Conservation (phyloP, 805 yeast genomes). For the Schizosaccharomyces octosporus region DNA sequence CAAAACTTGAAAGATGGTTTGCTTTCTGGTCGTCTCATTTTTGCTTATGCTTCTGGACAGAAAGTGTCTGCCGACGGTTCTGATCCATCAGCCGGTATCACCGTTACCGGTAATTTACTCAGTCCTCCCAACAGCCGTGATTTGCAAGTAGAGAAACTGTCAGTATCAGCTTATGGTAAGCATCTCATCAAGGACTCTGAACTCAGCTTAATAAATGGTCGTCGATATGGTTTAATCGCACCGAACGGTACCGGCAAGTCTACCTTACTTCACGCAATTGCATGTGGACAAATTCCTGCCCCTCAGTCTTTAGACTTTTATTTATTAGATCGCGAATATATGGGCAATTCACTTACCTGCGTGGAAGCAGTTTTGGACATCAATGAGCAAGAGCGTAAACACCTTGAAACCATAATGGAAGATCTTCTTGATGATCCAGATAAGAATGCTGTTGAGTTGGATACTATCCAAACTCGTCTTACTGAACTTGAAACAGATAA, state of each 20-base stretch:
- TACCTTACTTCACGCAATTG: conserved; percentile 74
- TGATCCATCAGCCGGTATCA: conserved; percentile 2
- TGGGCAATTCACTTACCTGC: conserved; percentile 73
- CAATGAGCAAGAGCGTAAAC: conserved; percentile 79
- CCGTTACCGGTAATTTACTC: conserved; percentile 2
- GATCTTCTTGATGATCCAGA: conserved; percentile 18
- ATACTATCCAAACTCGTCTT: conserved; percentile 51
- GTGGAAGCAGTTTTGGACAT: conserved; percentile 90
- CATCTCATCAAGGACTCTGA: conserved; percentile 80
- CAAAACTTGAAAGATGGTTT: background rate
- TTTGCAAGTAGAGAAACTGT: conserved; percentile 1
- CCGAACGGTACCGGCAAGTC: conserved; percentile 99
- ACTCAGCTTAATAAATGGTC: conserved; percentile 84
- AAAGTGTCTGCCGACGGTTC: conserved; percentile 10
- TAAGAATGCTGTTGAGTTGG: conserved; percentile 73
- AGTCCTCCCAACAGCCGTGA: conserved; percentile 2
- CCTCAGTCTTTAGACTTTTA: conserved; percentile 82
- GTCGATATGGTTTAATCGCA: conserved; percentile 91
- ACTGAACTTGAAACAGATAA: conserved; percentile 95
- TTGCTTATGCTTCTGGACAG: conserved; percentile 22
- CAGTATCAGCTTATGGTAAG: conserved; percentile 30
- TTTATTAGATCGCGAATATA: conserved; percentile 91
- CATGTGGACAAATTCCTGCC: conserved; percentile 87
- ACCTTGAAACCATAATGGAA: conserved; percentile 76
- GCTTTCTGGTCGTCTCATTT: background rate